Evolutionary conservation across 2,329 filamentous ascomycete genomes (phyloP), one percentile per base, ranked within the genome.

Genomic region (Cladosporium phlei): DNA sequence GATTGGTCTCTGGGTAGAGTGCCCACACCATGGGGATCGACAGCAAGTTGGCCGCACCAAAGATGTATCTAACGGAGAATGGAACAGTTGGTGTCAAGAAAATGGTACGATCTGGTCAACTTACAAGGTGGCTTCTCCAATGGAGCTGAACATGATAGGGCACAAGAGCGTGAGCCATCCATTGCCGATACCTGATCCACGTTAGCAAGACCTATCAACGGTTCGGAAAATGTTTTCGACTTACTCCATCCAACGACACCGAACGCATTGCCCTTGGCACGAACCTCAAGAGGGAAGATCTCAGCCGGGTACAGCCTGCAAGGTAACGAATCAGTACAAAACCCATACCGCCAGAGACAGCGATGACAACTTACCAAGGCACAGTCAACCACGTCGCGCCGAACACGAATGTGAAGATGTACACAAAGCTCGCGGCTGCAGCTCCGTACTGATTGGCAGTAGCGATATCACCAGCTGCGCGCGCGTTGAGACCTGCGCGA

Each of bases 21-120:
- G 82, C 81, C 80, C 82, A 89, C 0, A 87, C 80, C 66, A 86
- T 78, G 0, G 82, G 76, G 4, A 88, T 82, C 1, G 77, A 75
- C 22, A 85, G 63, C 7, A 80, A 65, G 58, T 87, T 88, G 59
- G 76, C 78, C 3, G 76, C 80, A 1, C 77, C 85, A 55, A 88
- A 89, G 40, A 89, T 81, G 60, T 87, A 85, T 1, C 37, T 39
- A 2, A 2, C 16, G 16, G 12, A n/a, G n/a, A n/a, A n/a, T n/a
- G n/a, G n/a, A n/a, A n/a, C n/a, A n/a, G n/a, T n/a, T n/a, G n/a
- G n/a, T n/a, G n/a, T n/a, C n/a, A n/a, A n/a, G n/a, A n/a, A n/a
- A n/a, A n/a, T n/a, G n/a, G n/a, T n/a, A n/a, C n/a, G n/a, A n/a
- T n/a, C n/a, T n/a, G n/a, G n/a, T n/a, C 5, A 5, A 39, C 37